Percentiles rank a stretch among this genome's conserved stretches.
phyloP scores from a whole-genome alignment of 345 rosid genomes.

The Camelina neglecta region DNA sequence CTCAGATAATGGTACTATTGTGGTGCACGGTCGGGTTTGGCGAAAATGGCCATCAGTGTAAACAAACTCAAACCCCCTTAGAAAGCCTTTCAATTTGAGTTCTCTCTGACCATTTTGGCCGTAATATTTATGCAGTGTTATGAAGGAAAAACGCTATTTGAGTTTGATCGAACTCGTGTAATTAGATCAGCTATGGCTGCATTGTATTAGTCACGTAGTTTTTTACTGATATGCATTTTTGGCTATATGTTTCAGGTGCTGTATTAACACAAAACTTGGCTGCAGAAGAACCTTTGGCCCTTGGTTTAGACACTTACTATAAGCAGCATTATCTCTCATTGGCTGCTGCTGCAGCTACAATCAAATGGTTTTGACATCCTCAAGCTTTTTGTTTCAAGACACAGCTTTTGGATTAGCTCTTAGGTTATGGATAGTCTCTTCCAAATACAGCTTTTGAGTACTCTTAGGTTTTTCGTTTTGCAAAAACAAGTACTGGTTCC shows the following conservation, averaged over 20 bases:
- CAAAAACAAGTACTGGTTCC: no score
- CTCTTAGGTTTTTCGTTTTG: no score
- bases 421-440: no score
- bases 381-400: neutral
- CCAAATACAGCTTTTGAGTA: no score
- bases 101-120: slow-evolving; percentile 4
- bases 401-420: no score
- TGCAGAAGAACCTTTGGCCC: slow-evolving; percentile 82
- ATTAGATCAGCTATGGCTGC: slow-evolving; percentile 60
- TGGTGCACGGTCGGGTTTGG: no score
- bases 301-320: slow-evolving; percentile 90
- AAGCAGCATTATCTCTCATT: slow-evolving; percentile 96
- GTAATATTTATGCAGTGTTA: slow-evolving; percentile 59
- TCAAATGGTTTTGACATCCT: slow-evolving; percentile 69
- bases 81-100: neutral
- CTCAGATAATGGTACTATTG: no score
- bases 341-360: slow-evolving; percentile 89
- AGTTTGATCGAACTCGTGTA: slow-evolving; percentile 66
- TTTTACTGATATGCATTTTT: slow-evolving; percentile 33
- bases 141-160: slow-evolving; percentile 84
- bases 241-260: slow-evolving; percentile 64
- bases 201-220: no score
- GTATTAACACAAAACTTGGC: slow-evolving; percentile 77
- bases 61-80: slow-evolving; percentile 6
- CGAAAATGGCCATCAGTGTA: slow-evolving; percentile 96